Evolutionary conservation across 768 basidiomycete species (phyloP).

Genomic region (Royoungia palumana): DNA sequence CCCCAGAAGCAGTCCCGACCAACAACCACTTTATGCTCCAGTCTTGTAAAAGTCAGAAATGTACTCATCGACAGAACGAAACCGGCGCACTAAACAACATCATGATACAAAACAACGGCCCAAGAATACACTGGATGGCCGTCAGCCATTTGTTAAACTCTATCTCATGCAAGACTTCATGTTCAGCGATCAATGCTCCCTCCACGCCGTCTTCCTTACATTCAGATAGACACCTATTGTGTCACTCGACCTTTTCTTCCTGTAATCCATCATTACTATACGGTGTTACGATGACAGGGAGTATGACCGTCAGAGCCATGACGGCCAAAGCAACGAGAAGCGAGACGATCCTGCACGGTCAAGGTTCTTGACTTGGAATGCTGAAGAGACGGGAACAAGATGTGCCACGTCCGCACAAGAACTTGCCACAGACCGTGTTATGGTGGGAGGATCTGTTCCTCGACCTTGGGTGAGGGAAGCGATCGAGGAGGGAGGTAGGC

Average conservation of each 20-base stretch:
- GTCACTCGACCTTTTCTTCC: conserved; percentile 28
- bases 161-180: conserved; percentile 64
- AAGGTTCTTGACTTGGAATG: conserved; percentile 68
- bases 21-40: conserved; percentile 50
- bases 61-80: not conserved
- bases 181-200: conserved; percentile 66
- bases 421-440: conserved; percentile 31
- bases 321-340: conserved; percentile 87
- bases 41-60: conserved; percentile 12
- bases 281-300: conserved; percentile 81
- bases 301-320: conserved; percentile 77
- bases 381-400: conserved; percentile 83
- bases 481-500: conserved; percentile 43
- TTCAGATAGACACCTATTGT: conserved; percentile 52
- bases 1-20: conserved; percentile 51
- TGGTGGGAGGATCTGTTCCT: conserved; percentile 40
- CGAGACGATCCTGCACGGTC: conserved; percentile 66
- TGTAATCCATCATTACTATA: conserved; percentile 31
- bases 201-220: conserved; percentile 78
- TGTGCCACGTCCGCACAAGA: conserved; percentile 47
- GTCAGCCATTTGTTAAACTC: conserved; percentile 80
- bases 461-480: conserved; percentile 43
- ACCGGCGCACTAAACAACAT: conserved; percentile 72
- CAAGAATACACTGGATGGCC: conserved; percentile 77
- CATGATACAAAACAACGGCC: conserved; percentile 70